Conservation (phyloP, 345 rosid species). For the Abelmoschus esculentus region DNA sequence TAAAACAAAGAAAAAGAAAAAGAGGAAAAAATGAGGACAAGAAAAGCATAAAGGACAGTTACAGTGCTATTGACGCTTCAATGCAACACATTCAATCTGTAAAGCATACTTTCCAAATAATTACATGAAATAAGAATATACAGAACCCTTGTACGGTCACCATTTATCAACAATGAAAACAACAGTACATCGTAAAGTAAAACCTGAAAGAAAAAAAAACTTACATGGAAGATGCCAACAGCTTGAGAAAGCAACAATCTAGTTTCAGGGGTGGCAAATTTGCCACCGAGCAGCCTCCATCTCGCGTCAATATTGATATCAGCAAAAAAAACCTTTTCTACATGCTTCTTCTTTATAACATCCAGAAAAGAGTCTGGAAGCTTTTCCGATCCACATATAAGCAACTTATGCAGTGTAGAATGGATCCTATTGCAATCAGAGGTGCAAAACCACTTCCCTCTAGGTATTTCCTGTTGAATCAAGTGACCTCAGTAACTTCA, state of each 20-base stretch:
- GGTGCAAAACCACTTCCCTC: conserved; percentile 94
- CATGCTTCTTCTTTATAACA: conserved; percentile 43
- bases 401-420: conserved; percentile 63
- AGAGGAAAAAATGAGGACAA: not conserved
- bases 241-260: conserved; percentile 71
- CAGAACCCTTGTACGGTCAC: not conserved
- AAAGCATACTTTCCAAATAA: not conserved
- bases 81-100: not conserved
- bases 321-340: conserved; percentile 30
- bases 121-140: not conserved
- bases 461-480: conserved; percentile 71
- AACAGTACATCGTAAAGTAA: not conserved
- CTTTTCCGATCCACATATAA: conserved; percentile 57
- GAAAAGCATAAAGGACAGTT: not conserved
- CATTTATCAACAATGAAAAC: conserved; percentile 6
- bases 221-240: conserved; percentile 89
- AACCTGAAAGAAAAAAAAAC: conserved; percentile 17
- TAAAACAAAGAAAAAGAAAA: not conserved
- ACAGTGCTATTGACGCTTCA: not conserved
- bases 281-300: conserved; percentile 88
- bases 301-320: conserved; percentile 44
- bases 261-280: conserved; percentile 50
- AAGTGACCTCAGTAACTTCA: conserved; percentile 14
- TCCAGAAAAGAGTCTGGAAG: conserved; percentile 59
- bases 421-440: conserved; percentile 60